These are phyloP conservation scores for Penicillium oxalicum DNA, from an alignment of 2,329 filamentous ascomycete genomes.

Conservation along the genomic window DNA sequence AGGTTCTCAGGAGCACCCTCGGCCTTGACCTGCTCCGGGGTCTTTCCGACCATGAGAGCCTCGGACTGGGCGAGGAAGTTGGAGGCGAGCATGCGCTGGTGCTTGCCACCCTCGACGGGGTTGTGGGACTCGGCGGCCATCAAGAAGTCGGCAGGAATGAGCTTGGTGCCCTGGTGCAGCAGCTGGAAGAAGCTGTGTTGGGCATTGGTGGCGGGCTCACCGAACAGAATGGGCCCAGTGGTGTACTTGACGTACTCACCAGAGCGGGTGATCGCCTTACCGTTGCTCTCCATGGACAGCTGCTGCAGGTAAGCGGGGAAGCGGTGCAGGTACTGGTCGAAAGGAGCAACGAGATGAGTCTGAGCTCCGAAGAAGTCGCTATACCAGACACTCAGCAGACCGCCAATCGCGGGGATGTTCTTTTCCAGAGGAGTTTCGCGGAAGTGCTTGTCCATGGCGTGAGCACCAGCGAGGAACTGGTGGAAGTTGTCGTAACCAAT, in stretches of 20 bases:
- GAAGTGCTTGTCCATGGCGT: conserved; percentile 99
- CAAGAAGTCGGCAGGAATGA: conserved; percentile 98
- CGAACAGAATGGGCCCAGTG: conserved; percentile 91
- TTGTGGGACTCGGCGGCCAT: conserved; percentile 95
- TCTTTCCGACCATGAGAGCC: conserved; percentile 51
- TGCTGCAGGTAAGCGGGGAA: conserved; percentile 99
- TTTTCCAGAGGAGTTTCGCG: conserved; percentile 79
- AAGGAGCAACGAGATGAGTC: conserved; percentile 94
- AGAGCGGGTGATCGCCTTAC: conserved; percentile 88
- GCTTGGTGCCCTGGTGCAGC: conserved; percentile 96
- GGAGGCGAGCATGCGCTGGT: conserved; percentile 64
- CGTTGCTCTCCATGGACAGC: conserved; percentile 99
- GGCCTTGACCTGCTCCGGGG: conserved; percentile 43
- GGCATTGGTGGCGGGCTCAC: conserved; percentile 96
- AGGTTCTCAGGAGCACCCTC: conserved; percentile 49
- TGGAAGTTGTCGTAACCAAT: conserved; percentile 97
- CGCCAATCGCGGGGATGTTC: conserved; percentile 90
- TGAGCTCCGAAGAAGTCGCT: conserved; percentile 98
- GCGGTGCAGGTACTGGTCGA: conserved; percentile 98
- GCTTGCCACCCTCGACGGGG: conserved; percentile 81
- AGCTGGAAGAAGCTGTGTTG: conserved; percentile 99
- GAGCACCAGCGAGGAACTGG: conserved; percentile 86
- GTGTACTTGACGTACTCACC: conserved; percentile 93
- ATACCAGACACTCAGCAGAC: conserved; percentile 96
- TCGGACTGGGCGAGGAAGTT: conserved; percentile 48